phyloP scores from a whole-genome alignment of 2,329 filamentous ascomycete genomes.

The Lojkania enalia region DNA sequence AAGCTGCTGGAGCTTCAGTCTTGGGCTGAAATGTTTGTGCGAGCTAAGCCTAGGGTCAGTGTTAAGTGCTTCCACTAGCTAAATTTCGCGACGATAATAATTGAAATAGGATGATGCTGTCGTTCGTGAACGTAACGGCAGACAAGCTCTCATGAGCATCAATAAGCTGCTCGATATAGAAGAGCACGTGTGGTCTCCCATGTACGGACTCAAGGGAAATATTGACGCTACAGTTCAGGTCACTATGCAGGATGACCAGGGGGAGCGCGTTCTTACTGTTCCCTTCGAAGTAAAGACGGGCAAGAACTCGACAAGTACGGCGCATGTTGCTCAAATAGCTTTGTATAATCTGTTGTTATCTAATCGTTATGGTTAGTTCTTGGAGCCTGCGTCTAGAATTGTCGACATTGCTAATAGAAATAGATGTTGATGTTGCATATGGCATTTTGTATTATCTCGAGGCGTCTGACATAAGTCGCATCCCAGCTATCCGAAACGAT shows the following conservation, averaged over 20 bases:
- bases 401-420: slow-evolving; percentile 21
- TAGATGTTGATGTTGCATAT: slow-evolving; percentile 84
- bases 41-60: slow-evolving; percentile 67
- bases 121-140: slow-evolving; percentile 77
- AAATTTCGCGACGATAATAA: slow-evolving; percentile 33
- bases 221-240: slow-evolving; percentile 96
- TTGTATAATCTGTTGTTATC: slow-evolving; percentile 91
- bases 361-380: slow-evolving; percentile 76
- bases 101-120: slow-evolving; percentile 63
- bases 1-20: slow-evolving; percentile 80
- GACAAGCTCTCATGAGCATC: slow-evolving; percentile 78
- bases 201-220: slow-evolving; percentile 96
- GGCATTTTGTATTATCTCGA: slow-evolving; percentile 96
- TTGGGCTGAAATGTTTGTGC: slow-evolving; percentile 84
- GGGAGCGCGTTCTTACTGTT: slow-evolving; percentile 72
- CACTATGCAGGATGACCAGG: slow-evolving; percentile 71
- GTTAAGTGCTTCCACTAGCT: neutral
- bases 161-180: slow-evolving; percentile 95
- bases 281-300: slow-evolving; percentile 97
- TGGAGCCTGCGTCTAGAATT: too few relatives aligned
- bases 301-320: slow-evolving; percentile 73
- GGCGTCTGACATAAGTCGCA: slow-evolving; percentile 79
- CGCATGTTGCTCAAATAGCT: slow-evolving; percentile 90
- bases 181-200: slow-evolving; percentile 97
- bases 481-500: slow-evolving; percentile 83